Evolutionary conservation across 805 yeast species (phyloP).

Genomic region (Teunomyces cretensis): DNA sequence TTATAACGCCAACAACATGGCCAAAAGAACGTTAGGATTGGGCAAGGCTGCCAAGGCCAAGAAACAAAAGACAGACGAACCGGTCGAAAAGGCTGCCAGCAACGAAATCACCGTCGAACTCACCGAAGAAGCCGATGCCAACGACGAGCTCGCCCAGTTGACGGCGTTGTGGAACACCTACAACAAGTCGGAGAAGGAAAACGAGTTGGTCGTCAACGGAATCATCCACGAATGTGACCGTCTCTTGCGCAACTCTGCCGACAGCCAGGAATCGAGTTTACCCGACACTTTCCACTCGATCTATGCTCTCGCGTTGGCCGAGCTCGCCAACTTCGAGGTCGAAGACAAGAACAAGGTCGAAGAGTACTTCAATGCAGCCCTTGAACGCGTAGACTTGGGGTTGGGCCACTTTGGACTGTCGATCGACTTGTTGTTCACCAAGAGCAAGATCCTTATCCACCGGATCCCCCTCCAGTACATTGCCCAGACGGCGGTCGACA

Average conservation of each 20-base stretch:
- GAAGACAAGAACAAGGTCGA: conserved; percentile 44
- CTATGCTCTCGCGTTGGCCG: conserved; percentile 71
- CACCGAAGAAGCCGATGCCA: conserved; percentile 66
- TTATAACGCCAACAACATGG: conserved; percentile 1
- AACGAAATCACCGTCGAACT: conserved; percentile 57
- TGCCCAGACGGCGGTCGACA: conserved; percentile 47
- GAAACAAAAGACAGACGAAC: conserved; percentile 22
- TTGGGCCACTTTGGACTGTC: conserved; percentile 48
- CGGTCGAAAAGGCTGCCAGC: conserved; percentile 9
- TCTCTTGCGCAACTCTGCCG: conserved; percentile 49
- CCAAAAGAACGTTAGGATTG: conserved; percentile 40
- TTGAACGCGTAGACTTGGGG: conserved; percentile 68
- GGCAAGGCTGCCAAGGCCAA: conserved; percentile 32
- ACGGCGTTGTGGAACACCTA: conserved; percentile 71
- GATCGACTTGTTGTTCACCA: conserved; percentile 49
- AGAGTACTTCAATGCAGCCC: conserved; percentile 66
- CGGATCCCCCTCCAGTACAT: conserved; percentile 60
- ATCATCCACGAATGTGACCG: conserved; percentile 92
- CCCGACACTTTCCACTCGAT: conserved; percentile 64
- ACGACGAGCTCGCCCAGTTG: conserved; percentile 78
- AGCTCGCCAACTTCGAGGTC: conserved; percentile 56
- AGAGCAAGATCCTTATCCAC: conserved; percentile 54
- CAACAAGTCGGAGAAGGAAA: conserved; percentile 53
- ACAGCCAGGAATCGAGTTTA: conserved; percentile 11
- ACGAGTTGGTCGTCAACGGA: conserved; percentile 72